Conservation (phyloP, 192 early-diverging fungal species). For the Helicostylum pulchrum region DNA sequence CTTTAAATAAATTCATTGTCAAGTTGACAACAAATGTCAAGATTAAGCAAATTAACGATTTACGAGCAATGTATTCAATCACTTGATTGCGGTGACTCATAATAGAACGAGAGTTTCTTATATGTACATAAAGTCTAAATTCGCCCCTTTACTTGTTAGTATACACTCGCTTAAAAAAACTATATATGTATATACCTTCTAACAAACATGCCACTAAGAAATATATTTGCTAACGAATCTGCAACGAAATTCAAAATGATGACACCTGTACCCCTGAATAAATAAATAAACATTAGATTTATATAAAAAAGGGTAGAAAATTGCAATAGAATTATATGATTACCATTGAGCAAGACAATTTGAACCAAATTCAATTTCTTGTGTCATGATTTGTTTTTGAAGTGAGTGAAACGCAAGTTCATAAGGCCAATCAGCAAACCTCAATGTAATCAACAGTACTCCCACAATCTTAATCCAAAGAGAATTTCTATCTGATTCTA, state of each 20-base stretch:
- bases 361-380: slow-evolving; percentile 5
- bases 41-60: slow-evolving; percentile 34
- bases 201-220: slow-evolving; percentile 38
- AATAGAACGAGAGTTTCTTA: slow-evolving; percentile 3
- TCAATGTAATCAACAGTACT: slow-evolving; percentile 17
- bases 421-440: slow-evolving; percentile 41
- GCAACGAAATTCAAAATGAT: slow-evolving; percentile 35
- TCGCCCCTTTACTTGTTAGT: not conserved
- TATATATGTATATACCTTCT: slow-evolving; percentile 9
- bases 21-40: slow-evolving; percentile 34
- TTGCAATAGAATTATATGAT: not conserved
- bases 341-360: slow-evolving; percentile 32
- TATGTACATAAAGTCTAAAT: slow-evolving; percentile 27
- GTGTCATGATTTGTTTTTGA: slow-evolving; percentile 6
- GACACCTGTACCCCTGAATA: slow-evolving; percentile 27
- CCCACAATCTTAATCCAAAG: slow-evolving; percentile 29
- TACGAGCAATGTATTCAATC: slow-evolving; percentile 29
- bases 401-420: slow-evolving; percentile 21
- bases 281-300: not conserved
- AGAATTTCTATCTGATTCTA: slow-evolving; percentile 21
- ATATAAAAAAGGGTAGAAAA: no score
- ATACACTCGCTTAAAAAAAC: not conserved
- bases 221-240: slow-evolving; percentile 29
- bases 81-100: slow-evolving; percentile 23
- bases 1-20: slow-evolving; percentile 36